Evolutionary conservation across 805 yeast species (phyloP).

Genomic region (Pichia membranifaciens): DNA sequence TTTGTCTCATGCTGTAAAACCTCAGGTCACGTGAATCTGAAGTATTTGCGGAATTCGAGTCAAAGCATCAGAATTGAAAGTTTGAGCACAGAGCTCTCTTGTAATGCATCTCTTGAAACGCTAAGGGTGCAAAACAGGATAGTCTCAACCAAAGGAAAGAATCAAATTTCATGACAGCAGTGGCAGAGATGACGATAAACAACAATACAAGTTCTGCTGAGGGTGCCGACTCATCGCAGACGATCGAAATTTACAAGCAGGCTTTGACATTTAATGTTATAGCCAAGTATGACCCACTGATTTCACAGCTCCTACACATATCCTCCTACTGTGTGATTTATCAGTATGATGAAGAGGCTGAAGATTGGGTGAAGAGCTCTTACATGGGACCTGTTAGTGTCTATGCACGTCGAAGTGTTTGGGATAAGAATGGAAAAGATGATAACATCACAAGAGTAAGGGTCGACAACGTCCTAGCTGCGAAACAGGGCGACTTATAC

Average conservation of each 20-base stretch:
- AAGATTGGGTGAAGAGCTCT: conserved; percentile 67
- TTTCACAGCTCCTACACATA: conserved; percentile 59
- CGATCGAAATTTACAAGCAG: conserved; percentile 57
- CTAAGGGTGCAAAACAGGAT: too few relatives aligned
- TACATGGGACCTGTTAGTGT: conserved; percentile 66
- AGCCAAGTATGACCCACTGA: conserved; percentile 67
- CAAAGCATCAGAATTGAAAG: too few relatives aligned
- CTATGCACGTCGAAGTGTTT: conserved; percentile 30
- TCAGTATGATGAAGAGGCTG: conserved; percentile 44
- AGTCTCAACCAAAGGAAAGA: too few relatives aligned
- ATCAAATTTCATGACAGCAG: background rate
- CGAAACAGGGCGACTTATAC: conserved; percentile 34
- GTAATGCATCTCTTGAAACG: too few relatives aligned
- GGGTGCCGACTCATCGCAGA: conserved; percentile 22
- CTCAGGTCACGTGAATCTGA: too few relatives aligned
- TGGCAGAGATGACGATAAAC: background rate
- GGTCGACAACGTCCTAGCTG: conserved; percentile 31
- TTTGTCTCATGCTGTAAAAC: too few relatives aligned
- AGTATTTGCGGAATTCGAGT: too few relatives aligned
- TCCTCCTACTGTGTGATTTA: conserved; percentile 71
- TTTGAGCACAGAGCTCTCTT: too few relatives aligned
- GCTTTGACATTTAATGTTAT: conserved; percentile 73
- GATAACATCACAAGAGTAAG: conserved; percentile 8
- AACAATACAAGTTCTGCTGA: background rate
- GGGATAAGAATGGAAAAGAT: conserved; percentile 8